Conservation (phyloP, 441 rosid species). For the Populus hybrid region DNA sequence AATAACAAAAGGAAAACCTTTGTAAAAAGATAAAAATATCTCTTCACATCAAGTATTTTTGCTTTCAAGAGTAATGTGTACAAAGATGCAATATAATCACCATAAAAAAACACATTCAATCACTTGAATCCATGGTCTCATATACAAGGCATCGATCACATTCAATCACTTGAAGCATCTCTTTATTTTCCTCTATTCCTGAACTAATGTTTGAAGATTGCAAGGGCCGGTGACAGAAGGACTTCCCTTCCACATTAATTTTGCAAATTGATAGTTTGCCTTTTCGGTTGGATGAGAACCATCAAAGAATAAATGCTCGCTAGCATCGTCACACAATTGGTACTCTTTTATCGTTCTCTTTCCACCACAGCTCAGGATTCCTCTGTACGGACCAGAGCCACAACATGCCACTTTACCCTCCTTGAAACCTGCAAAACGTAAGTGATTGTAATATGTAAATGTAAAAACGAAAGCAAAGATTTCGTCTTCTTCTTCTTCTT, state of each 20-base stretch:
- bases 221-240: not conserved
- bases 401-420: slow-evolving; percentile 32
- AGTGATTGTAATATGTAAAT: not conserved
- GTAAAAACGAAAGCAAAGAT: no score
- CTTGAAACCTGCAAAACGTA: slow-evolving; percentile 31
- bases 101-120: no score
- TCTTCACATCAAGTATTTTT: no score
- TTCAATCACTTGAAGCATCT: no score
- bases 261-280: not conserved
- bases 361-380: slow-evolving; percentile 8
- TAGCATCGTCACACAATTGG: slow-evolving; percentile 17
- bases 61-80: no score
- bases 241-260: slow-evolving; percentile 20
- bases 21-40: no score
- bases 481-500: not conserved
- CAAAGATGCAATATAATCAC: no score
- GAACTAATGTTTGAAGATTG: not conserved
- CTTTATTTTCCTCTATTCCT: not conserved
- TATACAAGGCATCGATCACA: not conserved
- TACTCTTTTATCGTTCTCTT: slow-evolving; percentile 21
- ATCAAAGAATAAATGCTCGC: slow-evolving; percentile 26
- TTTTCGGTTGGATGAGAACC: slow-evolving; percentile 19
- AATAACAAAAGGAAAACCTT: no score
- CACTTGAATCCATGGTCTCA: not conserved
- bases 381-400: slow-evolving; percentile 25